These are phyloP conservation scores for Venturia aucupariae DNA, from an alignment of 2,329 filamentous ascomycete genomes.

Conservation along the genomic window DNA sequence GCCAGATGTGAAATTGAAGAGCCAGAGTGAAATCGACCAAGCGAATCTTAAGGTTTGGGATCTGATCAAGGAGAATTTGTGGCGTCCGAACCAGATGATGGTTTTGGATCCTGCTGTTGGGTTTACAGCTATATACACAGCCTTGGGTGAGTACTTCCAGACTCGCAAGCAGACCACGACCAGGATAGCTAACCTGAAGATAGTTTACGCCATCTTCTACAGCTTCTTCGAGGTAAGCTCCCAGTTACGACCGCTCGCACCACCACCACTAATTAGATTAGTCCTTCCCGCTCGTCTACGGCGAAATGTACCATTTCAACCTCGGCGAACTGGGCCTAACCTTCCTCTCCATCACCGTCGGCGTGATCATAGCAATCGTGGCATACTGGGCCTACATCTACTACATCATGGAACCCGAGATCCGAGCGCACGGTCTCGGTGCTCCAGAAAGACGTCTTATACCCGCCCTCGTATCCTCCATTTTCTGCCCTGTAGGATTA, in stretches of 20 bases:
- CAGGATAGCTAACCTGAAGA: background rate
- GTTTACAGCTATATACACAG: conserved; percentile 26
- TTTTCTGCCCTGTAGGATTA: conserved; percentile 24
- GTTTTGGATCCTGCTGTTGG: conserved; percentile 25
- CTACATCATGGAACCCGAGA: conserved; percentile 20
- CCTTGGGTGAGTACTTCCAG: conserved; percentile 11
- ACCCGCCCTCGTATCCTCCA: conserved; percentile 24
- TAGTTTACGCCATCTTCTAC: conserved; percentile 26
- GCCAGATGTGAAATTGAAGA: conserved; percentile 10
- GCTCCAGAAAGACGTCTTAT: conserved; percentile 25
- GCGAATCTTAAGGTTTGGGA: conserved; percentile 14
- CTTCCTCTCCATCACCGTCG: conserved; percentile 26
- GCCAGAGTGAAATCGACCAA: conserved; percentile 16
- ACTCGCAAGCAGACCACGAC: background rate
- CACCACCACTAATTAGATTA: background rate
- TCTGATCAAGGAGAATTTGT: conserved; percentile 17
- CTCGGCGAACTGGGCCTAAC: conserved; percentile 26
- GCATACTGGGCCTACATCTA: conserved; percentile 21
- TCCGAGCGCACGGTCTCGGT: conserved; percentile 19
- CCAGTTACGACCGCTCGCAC: conserved; percentile 17
- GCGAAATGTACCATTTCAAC: conserved; percentile 31
- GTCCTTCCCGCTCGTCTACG: conserved; percentile 34
- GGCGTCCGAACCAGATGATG: conserved; percentile 23
- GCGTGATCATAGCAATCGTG: conserved; percentile 20
- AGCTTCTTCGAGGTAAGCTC: conserved; percentile 19